These are phyloP conservation scores for Penicillium italicum DNA, from an alignment of 2,329 filamentous ascomycete genomes.

Conservation along the genomic window DNA sequence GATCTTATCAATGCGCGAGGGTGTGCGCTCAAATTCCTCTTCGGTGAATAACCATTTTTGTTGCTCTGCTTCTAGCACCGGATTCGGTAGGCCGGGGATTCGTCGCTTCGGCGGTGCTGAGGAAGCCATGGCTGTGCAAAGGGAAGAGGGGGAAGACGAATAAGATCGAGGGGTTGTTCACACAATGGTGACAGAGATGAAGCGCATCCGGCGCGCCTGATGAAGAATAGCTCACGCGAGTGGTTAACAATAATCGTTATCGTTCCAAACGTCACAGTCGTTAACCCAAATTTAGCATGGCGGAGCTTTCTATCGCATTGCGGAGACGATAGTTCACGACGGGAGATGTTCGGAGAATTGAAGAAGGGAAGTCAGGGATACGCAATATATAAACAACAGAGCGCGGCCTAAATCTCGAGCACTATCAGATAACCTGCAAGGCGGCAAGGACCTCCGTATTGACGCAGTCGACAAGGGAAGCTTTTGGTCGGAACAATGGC, in stretches of 20 bases:
- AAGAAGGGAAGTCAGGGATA: not conserved
- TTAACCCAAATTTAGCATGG: constrained; percentile 1
- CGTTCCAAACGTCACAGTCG: constrained; percentile 2
- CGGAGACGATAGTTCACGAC: not conserved
- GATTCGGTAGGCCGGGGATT: constrained; percentile 42
- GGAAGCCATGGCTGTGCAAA: constrained; percentile 18
- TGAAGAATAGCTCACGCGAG: not conserved
- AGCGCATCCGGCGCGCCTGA: constrained; percentile 23
- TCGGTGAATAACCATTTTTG: constrained; percentile 86
- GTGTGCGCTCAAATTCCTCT: constrained; percentile 76
- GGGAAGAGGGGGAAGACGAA: not conserved
- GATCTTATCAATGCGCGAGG: constrained; percentile 81
- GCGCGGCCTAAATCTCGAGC: not conserved
- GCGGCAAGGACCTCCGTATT: not conserved
- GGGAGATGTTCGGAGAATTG: not conserved
- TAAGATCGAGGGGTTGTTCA: not conserved
- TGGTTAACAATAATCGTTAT: constrained; percentile 1
- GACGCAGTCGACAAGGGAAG: constrained; percentile 1
- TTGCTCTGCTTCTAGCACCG: constrained; percentile 53
- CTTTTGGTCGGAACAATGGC: not conserved
- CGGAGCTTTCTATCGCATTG: constrained; percentile 8
- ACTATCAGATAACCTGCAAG: not conserved
- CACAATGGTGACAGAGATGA: not conserved
- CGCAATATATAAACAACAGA: not conserved
- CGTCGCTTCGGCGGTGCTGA: constrained; percentile 25